phyloP scores from a whole-genome alignment of 257 asterid genomes.

The Cruciata laevipes region DNA sequence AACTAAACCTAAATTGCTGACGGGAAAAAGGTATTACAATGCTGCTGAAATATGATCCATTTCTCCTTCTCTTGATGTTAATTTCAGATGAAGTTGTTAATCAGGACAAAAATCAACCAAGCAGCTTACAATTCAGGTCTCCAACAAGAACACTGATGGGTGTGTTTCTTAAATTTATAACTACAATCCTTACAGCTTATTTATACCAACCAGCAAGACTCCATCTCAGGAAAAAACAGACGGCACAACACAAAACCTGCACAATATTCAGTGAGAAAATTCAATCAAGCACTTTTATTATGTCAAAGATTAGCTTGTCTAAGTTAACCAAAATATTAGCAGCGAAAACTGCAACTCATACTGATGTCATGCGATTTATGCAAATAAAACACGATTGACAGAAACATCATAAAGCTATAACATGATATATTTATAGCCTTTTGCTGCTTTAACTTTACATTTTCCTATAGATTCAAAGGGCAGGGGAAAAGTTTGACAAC shows the following conservation, averaged over 20 bases:
- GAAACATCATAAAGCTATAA: neutral
- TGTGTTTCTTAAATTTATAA: neutral
- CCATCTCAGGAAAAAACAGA: constrained; percentile 79
- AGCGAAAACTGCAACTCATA: neutral
- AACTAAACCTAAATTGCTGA: neutral
- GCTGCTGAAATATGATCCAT: neutral
- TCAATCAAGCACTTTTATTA: neutral
- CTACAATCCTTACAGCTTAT: constrained; percentile 22
- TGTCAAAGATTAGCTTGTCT: neutral
- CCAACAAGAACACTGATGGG: neutral
- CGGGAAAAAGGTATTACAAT: neutral
- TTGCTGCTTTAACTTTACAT: neutral
- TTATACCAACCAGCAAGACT: constrained; percentile 87
- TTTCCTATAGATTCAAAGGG: neutral
- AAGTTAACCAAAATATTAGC: neutral
- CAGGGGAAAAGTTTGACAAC: neutral
- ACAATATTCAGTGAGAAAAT: neutral
- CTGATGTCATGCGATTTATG: neutral
- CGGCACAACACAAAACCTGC: constrained; percentile 79
- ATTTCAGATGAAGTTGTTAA: neutral
- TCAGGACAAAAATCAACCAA: neutral
- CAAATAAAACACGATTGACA: neutral
- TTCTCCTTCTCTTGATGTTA: neutral
- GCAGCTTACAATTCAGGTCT: neutral
- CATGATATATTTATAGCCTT: neutral